Evolutionary conservation across 2,329 filamentous ascomycete species (phyloP).

Genomic region (Penicillium brevicompactum): DNA sequence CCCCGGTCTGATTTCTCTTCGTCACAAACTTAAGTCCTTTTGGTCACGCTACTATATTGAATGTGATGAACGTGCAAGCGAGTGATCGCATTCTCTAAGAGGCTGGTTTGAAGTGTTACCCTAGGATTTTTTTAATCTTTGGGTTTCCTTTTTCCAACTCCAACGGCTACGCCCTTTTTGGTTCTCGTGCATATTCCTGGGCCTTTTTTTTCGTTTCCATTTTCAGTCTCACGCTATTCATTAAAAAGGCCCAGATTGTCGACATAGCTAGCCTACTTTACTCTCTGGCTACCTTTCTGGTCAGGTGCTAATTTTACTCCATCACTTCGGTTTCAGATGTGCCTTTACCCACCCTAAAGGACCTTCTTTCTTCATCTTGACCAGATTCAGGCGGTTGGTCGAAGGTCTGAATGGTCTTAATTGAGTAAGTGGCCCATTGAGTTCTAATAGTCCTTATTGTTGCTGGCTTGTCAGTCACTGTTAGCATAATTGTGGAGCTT

Average conservation of each 20-base stretch:
- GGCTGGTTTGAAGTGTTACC: slow-evolving; percentile 9
- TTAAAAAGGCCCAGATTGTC: slow-evolving; percentile 20
- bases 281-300: slow-evolving; percentile 8
- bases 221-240: slow-evolving; percentile 11
- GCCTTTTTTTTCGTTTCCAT: neutral
- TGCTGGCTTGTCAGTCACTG: slow-evolving; percentile 1
- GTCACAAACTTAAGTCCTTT: slow-evolving; percentile 27
- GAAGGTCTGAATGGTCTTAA: slow-evolving; percentile 17
- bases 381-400: slow-evolving; percentile 19
- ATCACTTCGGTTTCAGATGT: slow-evolving; percentile 18
- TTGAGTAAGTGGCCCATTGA: slow-evolving; percentile 19
- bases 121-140: slow-evolving; percentile 6
- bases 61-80: slow-evolving; percentile 28
- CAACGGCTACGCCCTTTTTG: slow-evolving; percentile 7
- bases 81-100: slow-evolving; percentile 9
- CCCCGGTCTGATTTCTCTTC: slow-evolving; percentile 16
- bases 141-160: slow-evolving; percentile 6
- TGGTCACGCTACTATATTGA: slow-evolving; percentile 21
- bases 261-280: slow-evolving; percentile 13
- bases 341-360: slow-evolving; percentile 17
- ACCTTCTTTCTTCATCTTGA: slow-evolving; percentile 18
- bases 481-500: slow-evolving; percentile 1
- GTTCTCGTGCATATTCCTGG: slow-evolving; percentile 16
- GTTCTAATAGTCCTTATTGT: slow-evolving; percentile 9
- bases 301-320: slow-evolving; percentile 16